Percentiles rank a stretch among this genome's conserved stretches.
Conservation (phyloP, 768 basidiomycete species). For the Suillus cothurnatus region DNA sequence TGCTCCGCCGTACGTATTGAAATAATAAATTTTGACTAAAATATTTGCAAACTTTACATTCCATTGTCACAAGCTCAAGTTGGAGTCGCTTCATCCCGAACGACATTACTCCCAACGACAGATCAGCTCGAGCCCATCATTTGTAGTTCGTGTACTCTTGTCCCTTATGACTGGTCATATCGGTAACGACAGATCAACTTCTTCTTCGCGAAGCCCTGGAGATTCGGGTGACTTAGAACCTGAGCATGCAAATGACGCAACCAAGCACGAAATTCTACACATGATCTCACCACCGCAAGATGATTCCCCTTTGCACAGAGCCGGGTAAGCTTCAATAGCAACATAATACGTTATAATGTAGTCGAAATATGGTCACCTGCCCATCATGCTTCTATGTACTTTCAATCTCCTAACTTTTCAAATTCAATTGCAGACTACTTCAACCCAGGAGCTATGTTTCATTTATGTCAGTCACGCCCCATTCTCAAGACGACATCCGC, state of each 20-base stretch:
- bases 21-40: no score
- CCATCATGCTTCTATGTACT: slow-evolving; percentile 15
- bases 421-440: slow-evolving; percentile 46
- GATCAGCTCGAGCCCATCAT: not conserved
- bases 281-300: slow-evolving; percentile 30
- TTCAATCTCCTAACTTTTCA: slow-evolving; percentile 16
- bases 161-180: not conserved
- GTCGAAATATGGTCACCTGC: slow-evolving; percentile 8
- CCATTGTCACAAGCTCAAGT: not conserved
- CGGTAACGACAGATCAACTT: not conserved
- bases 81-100: not conserved
- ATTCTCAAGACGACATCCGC: slow-evolving; percentile 67
- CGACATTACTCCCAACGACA: not conserved
- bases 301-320: slow-evolving; percentile 50
- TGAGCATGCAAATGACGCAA: not conserved
- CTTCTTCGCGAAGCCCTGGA: not conserved
- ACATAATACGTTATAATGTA: slow-evolving; percentile 10
- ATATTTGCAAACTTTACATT: not conserved
- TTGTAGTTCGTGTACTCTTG: not conserved
- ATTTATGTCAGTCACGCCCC: slow-evolving; percentile 35
- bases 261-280: slow-evolving; percentile 16
- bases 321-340: slow-evolving; percentile 47
- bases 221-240: not conserved
- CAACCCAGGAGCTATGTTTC: slow-evolving; percentile 53
- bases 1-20: not conserved